Evolutionary conservation across 257 asterid genomes (phyloP), one percentile per base, ranked within the genome.

Genomic region (Fraxinus americana): DNA sequence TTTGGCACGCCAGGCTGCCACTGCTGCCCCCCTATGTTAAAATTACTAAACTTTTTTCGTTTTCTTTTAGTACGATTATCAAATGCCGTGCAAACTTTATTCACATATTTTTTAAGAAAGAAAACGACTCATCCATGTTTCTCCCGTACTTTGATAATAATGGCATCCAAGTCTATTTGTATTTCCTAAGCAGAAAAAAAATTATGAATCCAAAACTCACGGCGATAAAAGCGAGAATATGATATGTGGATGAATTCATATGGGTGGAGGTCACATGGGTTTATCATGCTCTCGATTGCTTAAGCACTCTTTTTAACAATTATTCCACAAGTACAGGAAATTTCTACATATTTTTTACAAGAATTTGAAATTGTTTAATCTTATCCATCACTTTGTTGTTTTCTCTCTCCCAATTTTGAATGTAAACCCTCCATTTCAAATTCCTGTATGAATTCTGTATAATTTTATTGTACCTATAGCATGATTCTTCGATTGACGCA

Each of bases 1-100:
- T 81, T 85, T 72, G 89, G 95, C 97, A 92, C 97, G 97, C 97
- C 92, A 87, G 80, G 88, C 97, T 92, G 97, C 86, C 95, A 89
- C 73, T 72, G 81, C 82, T 79, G 81, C 83, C 75, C 80, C 85
- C 7, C 39, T 65, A 77, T 78, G 78, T 82, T 84, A 77, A 74
- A 72, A 61, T 59, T 67, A 69, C 59, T 59, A 19, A 1, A n/a
- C 21, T 70, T 30, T 52, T 67, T 8, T n/a, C 7, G 14, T 69
- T 34, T 63, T 11, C 32, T 52, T 71, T 83, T 65, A 67, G 71
- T 74, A 27, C 35, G 29, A 39, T 84, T 65, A 79, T 80, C 76
- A 78, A 76, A 67, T 71, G 76, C 76, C 79, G 70, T 76, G 69
- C 79, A 74, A 83, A 78, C 84, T 80, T 76, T 83, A 84, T 76